Base-by-base conservation (phyloP, 2,329 filamentous ascomycete species). In the Harringtonia aguacate region DNA sequence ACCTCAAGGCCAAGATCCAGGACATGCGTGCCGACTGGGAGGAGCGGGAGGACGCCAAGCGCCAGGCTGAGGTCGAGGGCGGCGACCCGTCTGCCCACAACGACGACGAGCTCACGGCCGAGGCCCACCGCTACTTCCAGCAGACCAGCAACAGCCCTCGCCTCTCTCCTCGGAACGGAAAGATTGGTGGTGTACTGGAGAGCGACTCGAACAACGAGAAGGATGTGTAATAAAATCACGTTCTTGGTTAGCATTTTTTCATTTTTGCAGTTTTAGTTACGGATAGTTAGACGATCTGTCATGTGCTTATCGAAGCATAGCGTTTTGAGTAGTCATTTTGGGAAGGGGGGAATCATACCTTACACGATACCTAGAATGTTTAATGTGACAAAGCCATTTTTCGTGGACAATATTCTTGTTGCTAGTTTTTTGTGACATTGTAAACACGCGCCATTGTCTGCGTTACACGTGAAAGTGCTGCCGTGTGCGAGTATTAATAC, bases 1-100 rank as follows among this genome's bases (percentile, higher is more conserved):
- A 97, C 70, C 86, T 84, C 67, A 76, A 84, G 67, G 73, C 81
- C 60, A 89, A 87, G 72, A 84, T 95, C 50, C 74, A 81, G 54
- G 90, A 95, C 60, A 84, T 95, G 75, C 70, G 75, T 41, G 58
- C 63, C 31, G 78, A 81, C 53, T 82, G 78, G 77, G 70, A 76
- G 55, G 60, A 65, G 38, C 64, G 67, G 50, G 69, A 74, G 57
- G 63, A 63, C 37, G 55, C 56, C 50, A 65, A 67, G 47, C 61
- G 65, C 20, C 66, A 65, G 51, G 72, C 70, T 56, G 72, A 80
- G 52, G 59, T 62, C 5, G 62, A 69, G 51, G 62, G 62, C 36
- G 51, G 46, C 12, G 28, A 54, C 14, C 36, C 37, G 46, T 58
- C 65, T n/a, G n/a, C n/a, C n/a, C n/a, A n/a, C 4, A 66, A 68